Percentiles rank a stretch among this genome's conserved stretches.
These are phyloP conservation scores for Paraconiothyrium brasiliense DNA, from an alignment of 2,329 filamentous ascomycete species.

Conservation along the genomic window DNA sequence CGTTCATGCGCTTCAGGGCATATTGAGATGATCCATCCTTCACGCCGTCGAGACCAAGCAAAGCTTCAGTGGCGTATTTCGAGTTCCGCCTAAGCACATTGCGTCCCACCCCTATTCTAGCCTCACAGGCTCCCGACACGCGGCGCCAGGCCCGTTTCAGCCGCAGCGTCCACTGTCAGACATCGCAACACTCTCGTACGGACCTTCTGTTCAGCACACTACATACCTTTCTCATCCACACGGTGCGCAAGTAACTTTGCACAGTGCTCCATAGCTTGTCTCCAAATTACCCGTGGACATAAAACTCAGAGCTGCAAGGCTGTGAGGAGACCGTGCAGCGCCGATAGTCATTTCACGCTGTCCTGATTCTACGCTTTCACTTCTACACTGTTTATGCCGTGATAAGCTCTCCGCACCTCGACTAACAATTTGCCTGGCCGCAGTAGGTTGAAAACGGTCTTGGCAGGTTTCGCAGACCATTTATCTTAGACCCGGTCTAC, in stretches of 20 bases:
- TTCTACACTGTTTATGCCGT: not conserved
- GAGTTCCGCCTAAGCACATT: slow-evolving; percentile 9
- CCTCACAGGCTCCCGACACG: slow-evolving; percentile 3
- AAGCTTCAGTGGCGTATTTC: not conserved
- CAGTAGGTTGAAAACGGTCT: not conserved
- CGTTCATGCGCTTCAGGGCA: not conserved
- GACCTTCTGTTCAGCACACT: not conserved
- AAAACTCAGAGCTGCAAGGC: not conserved
- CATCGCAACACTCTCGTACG: slow-evolving; percentile 1
- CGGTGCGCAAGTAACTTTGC: not conserved
- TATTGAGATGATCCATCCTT: not conserved
- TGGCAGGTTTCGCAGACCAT: not conserved
- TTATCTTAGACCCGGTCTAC: not conserved
- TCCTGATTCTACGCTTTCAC: not conserved
- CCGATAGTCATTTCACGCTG: not conserved
- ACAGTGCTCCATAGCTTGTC: not conserved
- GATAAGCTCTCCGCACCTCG: not conserved
- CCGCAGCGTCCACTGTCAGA: not conserved
- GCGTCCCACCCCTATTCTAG: slow-evolving; percentile 6
- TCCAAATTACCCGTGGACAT: not conserved
- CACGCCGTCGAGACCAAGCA: not conserved
- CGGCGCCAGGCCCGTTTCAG: slow-evolving; percentile 10
- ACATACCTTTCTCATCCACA: not conserved
- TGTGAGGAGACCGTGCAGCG: slow-evolving; percentile 1
- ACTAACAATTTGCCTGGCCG: not conserved